These are phyloP conservation scores for Byssochlamys sp. DNA, from an alignment of 2,329 filamentous ascomycete genomes.

Conservation along the genomic window DNA sequence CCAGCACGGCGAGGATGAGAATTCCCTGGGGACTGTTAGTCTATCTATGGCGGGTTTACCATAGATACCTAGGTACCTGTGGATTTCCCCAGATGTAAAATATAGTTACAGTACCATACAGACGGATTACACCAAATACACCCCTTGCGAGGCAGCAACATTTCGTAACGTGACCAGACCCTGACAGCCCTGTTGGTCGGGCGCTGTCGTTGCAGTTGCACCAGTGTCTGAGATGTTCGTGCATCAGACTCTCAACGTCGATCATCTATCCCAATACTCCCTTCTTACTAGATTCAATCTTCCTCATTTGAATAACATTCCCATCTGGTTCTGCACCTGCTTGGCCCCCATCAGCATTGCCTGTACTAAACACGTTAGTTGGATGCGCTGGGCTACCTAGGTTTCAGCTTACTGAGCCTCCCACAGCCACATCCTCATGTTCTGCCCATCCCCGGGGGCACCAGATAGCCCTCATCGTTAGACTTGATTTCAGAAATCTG, in stretches of 20 bases:
- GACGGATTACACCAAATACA: neutral
- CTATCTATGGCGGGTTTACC: neutral
- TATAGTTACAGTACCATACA: neutral
- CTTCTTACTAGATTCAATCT: neutral
- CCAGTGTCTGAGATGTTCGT: neutral
- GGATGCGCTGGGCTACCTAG: neutral
- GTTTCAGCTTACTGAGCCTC: neutral
- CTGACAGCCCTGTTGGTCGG: neutral
- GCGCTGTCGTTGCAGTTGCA: neutral
- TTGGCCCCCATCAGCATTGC: neutral
- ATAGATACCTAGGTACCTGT: neutral
- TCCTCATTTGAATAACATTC: neutral
- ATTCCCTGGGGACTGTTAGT: neutral
- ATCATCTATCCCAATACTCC: neutral
- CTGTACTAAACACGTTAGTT: neutral
- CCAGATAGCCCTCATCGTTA: neutral
- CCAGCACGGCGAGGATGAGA: neutral
- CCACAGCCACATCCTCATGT: neutral
- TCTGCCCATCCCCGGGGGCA: neutral
- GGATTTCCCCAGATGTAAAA: neutral
- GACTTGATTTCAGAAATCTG: neutral
- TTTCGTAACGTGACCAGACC: neutral
- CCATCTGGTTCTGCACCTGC: neutral
- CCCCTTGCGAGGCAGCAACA: neutral
- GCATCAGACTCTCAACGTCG: neutral